Percentiles rank a stretch among this genome's conserved stretches.
These are phyloP conservation scores for Schizothecium vesticola DNA, from an alignment of 495 filamentous ascomycete species.

Conservation along the genomic window DNA sequence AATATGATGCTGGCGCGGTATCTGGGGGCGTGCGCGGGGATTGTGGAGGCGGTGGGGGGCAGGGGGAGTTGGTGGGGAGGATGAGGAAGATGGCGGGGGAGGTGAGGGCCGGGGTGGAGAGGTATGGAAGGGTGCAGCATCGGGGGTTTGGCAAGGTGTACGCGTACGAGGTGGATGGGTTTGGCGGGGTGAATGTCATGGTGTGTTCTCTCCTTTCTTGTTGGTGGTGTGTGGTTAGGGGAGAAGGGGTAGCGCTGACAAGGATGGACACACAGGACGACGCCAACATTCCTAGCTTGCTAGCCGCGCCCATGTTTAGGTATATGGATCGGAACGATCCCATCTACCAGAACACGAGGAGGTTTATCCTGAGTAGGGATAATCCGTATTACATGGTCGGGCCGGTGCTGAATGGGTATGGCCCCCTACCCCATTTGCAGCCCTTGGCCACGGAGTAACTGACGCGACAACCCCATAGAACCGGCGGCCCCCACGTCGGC, in stretches of 20 bases:
- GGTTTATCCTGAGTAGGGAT: conserved; percentile 36
- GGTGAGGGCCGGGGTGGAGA: conserved; percentile 46
- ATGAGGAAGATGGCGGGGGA: conserved; percentile 46
- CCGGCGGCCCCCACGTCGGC: conserved; percentile 55
- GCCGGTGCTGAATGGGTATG: conserved; percentile 42
- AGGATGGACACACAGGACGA: conserved; percentile 36
- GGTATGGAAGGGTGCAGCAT: conserved; percentile 44
- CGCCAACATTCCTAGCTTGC: conserved; percentile 55
- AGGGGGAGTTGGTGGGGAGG: conserved; percentile 7
- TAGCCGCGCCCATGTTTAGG: conserved; percentile 49
- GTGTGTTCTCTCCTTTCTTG: background rate
- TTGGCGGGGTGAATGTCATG: conserved; percentile 46
- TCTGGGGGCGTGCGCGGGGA: conserved; percentile 41
- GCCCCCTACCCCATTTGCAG: background rate
- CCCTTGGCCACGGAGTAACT: background rate
- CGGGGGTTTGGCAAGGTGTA: conserved; percentile 37
- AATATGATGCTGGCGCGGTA: conserved; percentile 67
- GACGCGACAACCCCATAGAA: background rate
- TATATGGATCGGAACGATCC: conserved; percentile 41
- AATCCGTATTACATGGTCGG: conserved; percentile 58
- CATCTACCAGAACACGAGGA: conserved; percentile 50
- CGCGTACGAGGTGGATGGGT: conserved; percentile 61
- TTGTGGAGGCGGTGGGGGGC: conserved; percentile 43
- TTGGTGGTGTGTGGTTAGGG: background rate
- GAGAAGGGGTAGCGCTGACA: background rate